Conservation (phyloP, 495 filamentous ascomycete species). For the Aspergillus hancockii region DNA sequence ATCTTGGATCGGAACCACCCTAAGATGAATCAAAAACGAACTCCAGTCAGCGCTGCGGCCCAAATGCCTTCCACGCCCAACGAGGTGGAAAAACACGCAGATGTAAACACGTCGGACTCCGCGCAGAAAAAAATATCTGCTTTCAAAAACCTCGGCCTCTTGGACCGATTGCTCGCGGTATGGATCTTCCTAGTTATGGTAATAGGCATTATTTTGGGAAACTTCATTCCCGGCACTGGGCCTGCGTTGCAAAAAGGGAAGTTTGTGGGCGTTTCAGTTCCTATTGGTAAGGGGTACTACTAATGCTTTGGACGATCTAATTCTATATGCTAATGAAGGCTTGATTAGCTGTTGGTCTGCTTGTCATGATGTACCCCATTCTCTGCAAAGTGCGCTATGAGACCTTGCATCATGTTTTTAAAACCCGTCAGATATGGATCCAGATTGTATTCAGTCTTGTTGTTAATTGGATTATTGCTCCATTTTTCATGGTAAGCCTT, state of each 20-base stretch:
- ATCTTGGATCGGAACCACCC: too few species aligned
- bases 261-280: slow-evolving; percentile 74
- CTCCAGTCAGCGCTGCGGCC: too few species aligned
- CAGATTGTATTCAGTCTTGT: slow-evolving; percentile 79
- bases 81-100: not conserved
- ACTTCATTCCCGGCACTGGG: slow-evolving; percentile 66
- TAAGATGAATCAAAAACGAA: too few species aligned
- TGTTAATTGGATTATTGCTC: slow-evolving; percentile 89
- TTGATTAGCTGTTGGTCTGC: slow-evolving; percentile 67
- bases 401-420: slow-evolving; percentile 68
- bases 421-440: slow-evolving; percentile 65
- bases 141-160: slow-evolving; percentile 60
- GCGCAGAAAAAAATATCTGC: slow-evolving; percentile 21
- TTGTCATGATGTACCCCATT: slow-evolving; percentile 96
- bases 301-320: not conserved
- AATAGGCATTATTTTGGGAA: slow-evolving; percentile 76
- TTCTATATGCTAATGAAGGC: too few species aligned
- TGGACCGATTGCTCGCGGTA: slow-evolving; percentile 76
- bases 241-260: slow-evolving; percentile 67
- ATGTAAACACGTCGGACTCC: not conserved
- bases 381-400: slow-evolving; percentile 89
- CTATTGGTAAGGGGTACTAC: slow-evolving; percentile 64
- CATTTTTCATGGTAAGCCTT: slow-evolving; percentile 74
- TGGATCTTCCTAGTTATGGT: slow-evolving; percentile 90
- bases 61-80: not conserved